phyloP scores from a whole-genome alignment of 768 basidiomycete species.

The Mycena alexandri region DNA sequence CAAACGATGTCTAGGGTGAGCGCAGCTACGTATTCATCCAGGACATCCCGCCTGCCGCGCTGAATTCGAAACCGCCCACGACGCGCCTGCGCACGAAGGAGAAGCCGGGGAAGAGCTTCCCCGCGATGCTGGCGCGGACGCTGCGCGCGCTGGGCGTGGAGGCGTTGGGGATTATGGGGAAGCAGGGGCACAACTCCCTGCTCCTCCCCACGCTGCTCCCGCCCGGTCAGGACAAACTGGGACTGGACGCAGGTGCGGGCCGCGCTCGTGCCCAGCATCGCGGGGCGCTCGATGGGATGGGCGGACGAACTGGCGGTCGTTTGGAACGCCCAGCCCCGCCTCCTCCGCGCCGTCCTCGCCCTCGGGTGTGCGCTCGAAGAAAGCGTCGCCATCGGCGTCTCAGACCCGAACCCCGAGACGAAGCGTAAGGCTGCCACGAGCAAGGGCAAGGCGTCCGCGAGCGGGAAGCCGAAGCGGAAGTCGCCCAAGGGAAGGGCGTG shows the following conservation, averaged over 20 bases:
- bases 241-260: slow-evolving; percentile 68
- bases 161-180: slow-evolving; percentile 20
- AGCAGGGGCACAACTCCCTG: slow-evolving; percentile 54
- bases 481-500: slow-evolving; percentile 46
- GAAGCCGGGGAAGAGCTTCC: slow-evolving; percentile 24
- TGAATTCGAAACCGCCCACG: not conserved
- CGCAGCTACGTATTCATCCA: slow-evolving; percentile 77
- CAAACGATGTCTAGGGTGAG: too few relatives aligned
- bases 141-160: slow-evolving; percentile 31
- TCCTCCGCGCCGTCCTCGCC: slow-evolving; percentile 65
- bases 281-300: slow-evolving; percentile 72
- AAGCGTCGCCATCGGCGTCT: not conserved
- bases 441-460: too few relatives aligned
- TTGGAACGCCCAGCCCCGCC: slow-evolving; percentile 61
- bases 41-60: slow-evolving; percentile 53
- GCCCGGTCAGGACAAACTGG: slow-evolving; percentile 54
- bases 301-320: slow-evolving; percentile 42
- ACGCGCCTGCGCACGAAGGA: not conserved
- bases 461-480: slow-evolving; percentile 28
- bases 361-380: slow-evolving; percentile 54
- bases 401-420: too few relatives aligned
- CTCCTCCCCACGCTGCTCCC: slow-evolving; percentile 54
- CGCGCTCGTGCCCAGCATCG: slow-evolving; percentile 67
- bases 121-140: too few relatives aligned
- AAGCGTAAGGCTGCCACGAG: too few relatives aligned